Conservation (phyloP, 73 alveolate genomes). For the Symbiodinium pilosum region DNA sequence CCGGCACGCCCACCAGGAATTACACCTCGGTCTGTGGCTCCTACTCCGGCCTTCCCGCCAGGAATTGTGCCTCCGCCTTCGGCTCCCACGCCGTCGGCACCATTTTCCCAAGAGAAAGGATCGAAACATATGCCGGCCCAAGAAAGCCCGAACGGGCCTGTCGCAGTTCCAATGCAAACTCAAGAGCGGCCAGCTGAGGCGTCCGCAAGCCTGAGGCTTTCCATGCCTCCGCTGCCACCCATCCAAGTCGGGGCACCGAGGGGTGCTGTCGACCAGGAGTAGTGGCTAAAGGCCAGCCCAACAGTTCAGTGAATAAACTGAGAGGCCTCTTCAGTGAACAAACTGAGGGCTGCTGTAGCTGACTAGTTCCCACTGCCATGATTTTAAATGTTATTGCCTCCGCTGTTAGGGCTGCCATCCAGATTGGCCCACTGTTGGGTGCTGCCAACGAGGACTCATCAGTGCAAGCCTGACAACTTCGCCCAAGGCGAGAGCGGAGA, state of each 20-base stretch:
- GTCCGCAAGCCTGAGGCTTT: background rate
- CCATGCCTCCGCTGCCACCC: background rate
- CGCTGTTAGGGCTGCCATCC: background rate
- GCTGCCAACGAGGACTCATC: background rate
- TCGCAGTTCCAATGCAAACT: background rate
- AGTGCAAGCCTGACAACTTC: background rate
- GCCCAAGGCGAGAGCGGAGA: constrained; percentile 3
- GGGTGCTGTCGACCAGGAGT: background rate
- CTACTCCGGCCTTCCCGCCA: background rate
- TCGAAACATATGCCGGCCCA: background rate
- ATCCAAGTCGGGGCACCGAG: background rate
- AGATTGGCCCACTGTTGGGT: background rate
- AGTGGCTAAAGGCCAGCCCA: background rate
- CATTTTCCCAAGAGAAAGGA: background rate
- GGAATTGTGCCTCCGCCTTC: background rate
- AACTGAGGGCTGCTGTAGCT: background rate
- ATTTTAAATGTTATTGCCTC: background rate
- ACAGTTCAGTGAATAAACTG: background rate
- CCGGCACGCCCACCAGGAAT: background rate
- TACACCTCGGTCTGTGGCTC: background rate
- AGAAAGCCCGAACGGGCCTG: background rate
- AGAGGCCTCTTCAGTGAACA: background rate
- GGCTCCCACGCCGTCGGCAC: background rate
- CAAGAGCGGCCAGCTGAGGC: background rate
- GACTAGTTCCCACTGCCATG: background rate